Percentiles rank a stretch among this genome's conserved stretches.
Evolutionary conservation across 192 early-diverging fungal genomes (phyloP).

Genomic region (Coemansia sp.): DNA sequence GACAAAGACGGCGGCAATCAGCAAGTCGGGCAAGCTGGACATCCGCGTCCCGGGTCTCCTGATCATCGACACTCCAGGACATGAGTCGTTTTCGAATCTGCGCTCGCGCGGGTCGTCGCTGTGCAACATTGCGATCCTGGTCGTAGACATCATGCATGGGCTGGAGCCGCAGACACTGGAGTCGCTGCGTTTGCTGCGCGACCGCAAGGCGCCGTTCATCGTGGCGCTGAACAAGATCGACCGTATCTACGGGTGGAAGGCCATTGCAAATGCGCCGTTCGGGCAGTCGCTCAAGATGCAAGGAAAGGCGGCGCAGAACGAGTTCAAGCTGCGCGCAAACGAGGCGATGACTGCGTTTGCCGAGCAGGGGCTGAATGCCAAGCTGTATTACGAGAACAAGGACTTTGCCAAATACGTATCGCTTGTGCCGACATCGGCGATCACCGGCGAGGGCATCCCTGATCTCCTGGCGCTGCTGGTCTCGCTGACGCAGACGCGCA

Average conservation of each 20-base stretch:
- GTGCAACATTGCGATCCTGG: conserved; percentile 99
- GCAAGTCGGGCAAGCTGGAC: conserved; percentile 58
- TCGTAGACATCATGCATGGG: conserved; percentile 99
- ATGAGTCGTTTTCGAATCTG: conserved; percentile 98
- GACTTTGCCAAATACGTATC: conserved; percentile 95
- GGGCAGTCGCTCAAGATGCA: conserved; percentile 77
- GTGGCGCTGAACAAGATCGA: conserved; percentile 99
- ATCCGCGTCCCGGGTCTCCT: conserved; percentile 92
- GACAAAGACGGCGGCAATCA: conserved; percentile 85
- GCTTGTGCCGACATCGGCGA: conserved; percentile 96
- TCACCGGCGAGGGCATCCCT: conserved; percentile 97
- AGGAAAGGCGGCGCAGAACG: conserved; percentile 66
- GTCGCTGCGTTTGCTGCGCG: conserved; percentile 85
- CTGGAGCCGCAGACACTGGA: conserved; percentile 98
- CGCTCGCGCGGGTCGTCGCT: conserved; percentile 93
- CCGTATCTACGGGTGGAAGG: conserved; percentile 91
- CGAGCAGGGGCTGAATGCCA: conserved; percentile 94
- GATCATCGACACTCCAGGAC: conserved; percentile 98
- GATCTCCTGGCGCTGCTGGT: conserved; percentile 93
- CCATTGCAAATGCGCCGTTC: conserved; percentile 79
- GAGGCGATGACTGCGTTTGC: conserved; percentile 84
- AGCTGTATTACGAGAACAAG: conserved; percentile 93
- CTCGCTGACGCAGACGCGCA: conserved; percentile 87
- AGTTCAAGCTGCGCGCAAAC: conserved; percentile 82
- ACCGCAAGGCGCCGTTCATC: conserved; percentile 96